Percentiles rank a stretch among this genome's conserved stretches.
Conservation (phyloP, 768 basidiomycete genomes). For the Boletus reticuloceps region DNA sequence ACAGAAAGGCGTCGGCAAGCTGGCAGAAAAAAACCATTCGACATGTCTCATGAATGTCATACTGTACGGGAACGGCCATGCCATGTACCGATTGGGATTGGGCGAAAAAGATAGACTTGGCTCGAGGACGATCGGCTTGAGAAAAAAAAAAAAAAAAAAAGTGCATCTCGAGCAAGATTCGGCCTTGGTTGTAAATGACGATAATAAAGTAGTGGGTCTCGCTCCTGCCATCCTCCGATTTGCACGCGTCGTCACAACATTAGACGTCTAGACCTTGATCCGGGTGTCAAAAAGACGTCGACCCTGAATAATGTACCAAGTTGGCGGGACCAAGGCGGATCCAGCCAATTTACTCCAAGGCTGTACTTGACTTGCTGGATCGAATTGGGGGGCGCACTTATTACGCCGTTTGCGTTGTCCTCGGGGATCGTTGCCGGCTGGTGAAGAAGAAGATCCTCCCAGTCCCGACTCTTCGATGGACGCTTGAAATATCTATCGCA, state of each 20-base stretch:
- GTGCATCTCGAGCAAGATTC: background rate
- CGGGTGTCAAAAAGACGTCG: slow-evolving; percentile 1
- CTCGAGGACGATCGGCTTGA: slow-evolving; percentile 1
- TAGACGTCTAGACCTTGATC: slow-evolving; percentile 9
- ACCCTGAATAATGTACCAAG: slow-evolving; percentile 11
- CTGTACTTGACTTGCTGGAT: slow-evolving; percentile 2
- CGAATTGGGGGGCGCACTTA: background rate
- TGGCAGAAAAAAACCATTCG: background rate
- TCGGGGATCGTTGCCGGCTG: slow-evolving; percentile 12
- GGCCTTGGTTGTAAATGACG: background rate
- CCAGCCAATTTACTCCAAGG: background rate
- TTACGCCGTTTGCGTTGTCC: slow-evolving; percentile 14
- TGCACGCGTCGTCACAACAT: background rate
- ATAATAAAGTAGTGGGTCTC: no score
- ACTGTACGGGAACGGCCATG: background rate
- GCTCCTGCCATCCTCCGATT: background rate
- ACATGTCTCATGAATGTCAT: slow-evolving; percentile 15
- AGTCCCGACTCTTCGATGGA: slow-evolving; percentile 14
- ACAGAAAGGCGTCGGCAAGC: slow-evolving; percentile 7
- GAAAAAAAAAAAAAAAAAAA: background rate
- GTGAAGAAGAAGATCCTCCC: slow-evolving; percentile 19
- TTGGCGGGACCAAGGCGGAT: slow-evolving; percentile 10
- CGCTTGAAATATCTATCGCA: slow-evolving; percentile 11
- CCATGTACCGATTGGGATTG: background rate
- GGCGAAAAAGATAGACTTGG: slow-evolving; percentile 2